Evolutionary conservation across 2,329 filamentous ascomycete genomes (phyloP), one percentile per base, ranked within the genome.

Genomic region (Xylaria sp.): DNA sequence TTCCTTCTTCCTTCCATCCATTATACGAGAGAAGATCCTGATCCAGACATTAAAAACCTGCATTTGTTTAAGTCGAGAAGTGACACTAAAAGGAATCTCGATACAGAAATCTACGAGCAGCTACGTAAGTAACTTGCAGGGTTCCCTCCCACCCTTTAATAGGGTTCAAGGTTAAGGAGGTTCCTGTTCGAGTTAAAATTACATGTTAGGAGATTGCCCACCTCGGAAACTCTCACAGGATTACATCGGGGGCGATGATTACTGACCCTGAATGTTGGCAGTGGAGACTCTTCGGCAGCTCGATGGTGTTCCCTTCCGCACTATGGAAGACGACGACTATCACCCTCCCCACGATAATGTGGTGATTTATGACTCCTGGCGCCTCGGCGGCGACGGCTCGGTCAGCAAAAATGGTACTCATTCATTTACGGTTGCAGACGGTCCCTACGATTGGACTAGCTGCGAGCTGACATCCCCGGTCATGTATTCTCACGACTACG

Each of bases 391-490:
- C 13, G 73, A 76, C 22, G 11, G 0, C 5, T 68, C 73, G 0
- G 55, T 73, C 10, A 22, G 25, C 6, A 64, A 55, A 20, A 1
- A 20, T 4, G n/a, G 42, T 9, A n/a, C n/a, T n/a, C n/a, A 42
- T 38, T 38, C 36, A 9, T 15, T 38, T 11, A 38, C 17, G 36
- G 17, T 11, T 38, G 11, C 11, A 11, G 5, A 38, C 0, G 33
- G 50, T 2, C 51, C 57, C 0, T 72, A 73, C 38, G 15, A 51
- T 1, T 76, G 73, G 72, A 39, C 55, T 11, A 58, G 55, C 7
- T 66, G 64, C 10, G 73, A 76, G 49, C 25, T 76, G n/a, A 71
- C 71, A 1, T 76, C 75, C 15, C 54, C 65, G 22, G 62, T 75
- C 22, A 63, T 76, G 61, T 54, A 33, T 6, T 22, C 47, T 0